These are phyloP conservation scores for Trichoderma lentiforme DNA, from an alignment of 2,329 filamentous ascomycete species.

Conservation along the genomic window DNA sequence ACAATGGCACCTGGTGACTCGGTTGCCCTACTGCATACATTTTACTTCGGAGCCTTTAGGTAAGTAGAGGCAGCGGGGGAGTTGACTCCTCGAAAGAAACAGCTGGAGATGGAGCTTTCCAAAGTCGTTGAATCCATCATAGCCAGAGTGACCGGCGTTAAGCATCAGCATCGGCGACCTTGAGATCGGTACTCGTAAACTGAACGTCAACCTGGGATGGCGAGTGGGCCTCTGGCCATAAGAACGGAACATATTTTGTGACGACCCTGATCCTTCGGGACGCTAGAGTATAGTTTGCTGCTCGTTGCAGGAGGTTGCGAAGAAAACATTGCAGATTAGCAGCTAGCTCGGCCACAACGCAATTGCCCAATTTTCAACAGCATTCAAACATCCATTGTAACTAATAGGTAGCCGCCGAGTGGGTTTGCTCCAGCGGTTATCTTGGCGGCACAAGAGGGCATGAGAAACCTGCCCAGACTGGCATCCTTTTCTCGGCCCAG, in stretches of 20 bases:
- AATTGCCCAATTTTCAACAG: not conserved
- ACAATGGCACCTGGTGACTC: not conserved
- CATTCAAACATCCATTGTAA: not conserved
- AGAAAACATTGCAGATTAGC: not conserved
- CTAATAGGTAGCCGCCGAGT: not conserved
- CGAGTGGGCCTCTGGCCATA: not conserved
- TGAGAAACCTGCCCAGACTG: not conserved
- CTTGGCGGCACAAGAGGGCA: not conserved
- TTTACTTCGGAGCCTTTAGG: not conserved
- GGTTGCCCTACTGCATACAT: not conserved
- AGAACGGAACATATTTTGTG: not conserved
- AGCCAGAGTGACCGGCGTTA: not conserved
- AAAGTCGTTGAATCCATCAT: not conserved
- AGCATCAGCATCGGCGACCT: not conserved
- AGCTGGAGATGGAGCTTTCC: not conserved
- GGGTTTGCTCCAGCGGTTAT: conserved; percentile 1
- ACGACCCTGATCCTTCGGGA: not conserved
- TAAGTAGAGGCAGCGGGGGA: not conserved
- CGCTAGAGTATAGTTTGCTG: not conserved
- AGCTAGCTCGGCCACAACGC: not conserved
- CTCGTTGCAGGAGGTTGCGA: not conserved
- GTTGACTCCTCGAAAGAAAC: not conserved
- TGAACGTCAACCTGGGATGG: not conserved
- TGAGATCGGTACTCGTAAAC: not conserved
- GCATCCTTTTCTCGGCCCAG: not conserved